Base-by-base conservation (phyloP, 257 asterid genomes). In the Nicotiana obtusifolia region DNA sequence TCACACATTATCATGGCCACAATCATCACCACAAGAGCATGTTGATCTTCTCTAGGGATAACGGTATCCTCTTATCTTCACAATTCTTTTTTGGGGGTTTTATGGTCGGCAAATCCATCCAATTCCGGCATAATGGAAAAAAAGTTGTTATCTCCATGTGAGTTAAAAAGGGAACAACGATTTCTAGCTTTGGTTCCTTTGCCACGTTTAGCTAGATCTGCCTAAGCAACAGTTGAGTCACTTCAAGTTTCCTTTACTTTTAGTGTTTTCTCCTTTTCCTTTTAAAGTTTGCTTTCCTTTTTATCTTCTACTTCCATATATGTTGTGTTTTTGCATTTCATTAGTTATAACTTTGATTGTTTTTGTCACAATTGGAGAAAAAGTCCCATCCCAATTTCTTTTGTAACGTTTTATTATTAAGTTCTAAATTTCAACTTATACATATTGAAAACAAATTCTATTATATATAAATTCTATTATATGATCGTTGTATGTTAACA, bases 51-150 rank as follows among this genome's bases (percentile, higher is more conserved):
- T 47, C 22, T 30, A 37, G 33, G 28, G 77, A 41, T 41, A 69
- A 69, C 30, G 77, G 31, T 57, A 71, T 37, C 22, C 61, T 73
- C 61, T 47, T 73, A 73, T 73, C 79, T 44, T 73, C 41, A 24
- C 41, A 49, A 24, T 49, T 73, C 61, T 73, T 47, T 52, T 30
- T 52, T 13, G 1, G 57, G 57, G 57, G 16, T 52, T 52, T 73
- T 73, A 35, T 22, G 61, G 79, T 73, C 79, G 79, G 61, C 79
- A 24, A 47, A 49, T 4, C 62, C 79, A 73, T 73, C 79, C 41
- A 73, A 47, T 73, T 47, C 41, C 41, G 79, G 79, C 79, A 73
- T 47, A 24, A 37, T 47, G 61, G 79, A 22, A 49, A 71, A n/a
- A 41, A 67, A 13, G n/a, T 57, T 47, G 62, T n/a, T 49, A 49